Evolutionary conservation across 2,329 filamentous ascomycete species (phyloP), one percentile per base, ranked within the genome.

Genomic region (Claviceps sp.): DNA sequence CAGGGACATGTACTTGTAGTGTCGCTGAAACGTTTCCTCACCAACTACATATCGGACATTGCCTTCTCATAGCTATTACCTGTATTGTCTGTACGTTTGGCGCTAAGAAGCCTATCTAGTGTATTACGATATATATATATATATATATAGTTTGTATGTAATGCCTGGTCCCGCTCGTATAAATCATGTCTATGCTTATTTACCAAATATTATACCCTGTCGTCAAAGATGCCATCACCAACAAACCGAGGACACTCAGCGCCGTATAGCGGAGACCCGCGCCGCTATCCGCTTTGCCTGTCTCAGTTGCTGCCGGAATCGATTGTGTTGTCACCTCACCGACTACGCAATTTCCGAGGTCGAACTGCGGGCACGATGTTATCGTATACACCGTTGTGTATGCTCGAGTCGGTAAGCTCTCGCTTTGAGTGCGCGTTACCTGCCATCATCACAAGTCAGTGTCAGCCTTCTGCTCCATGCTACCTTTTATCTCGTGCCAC

Each of bases 371-470:
- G 50, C 61, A 63, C 8, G 60, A 60, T 4, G 60, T 61, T 39
- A 62, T 44, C 8, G 60, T 62, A 42, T 58, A 62, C 4, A 57
- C 58, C 1, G 58, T 61, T 30, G 60, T 63, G 50, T 57, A 55
- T 5, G 56, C 51, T 13, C 46, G 19, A 4, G 58, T 59, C 4
- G 56, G 54, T 34, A 52, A 22, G 34, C 40, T 53, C 5, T 10
- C 44, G 17, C 19, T 37, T 11, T 43, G 41, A 19, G 53, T 55
- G 14, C 11, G 38, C 5, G 56, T 56, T 14, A 53, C 22, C 57
- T 59, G 47, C 16, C 7, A 26, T 39, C 16, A n/a, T 13, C 13
- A 19, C 26, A 39, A 17, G 24, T 53, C 38, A 48, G 51, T 39
- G 17, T 24, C 26, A 10, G 26, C 8, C 26, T 30, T 30, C 26